These are phyloP conservation scores for Tolypocladium endophyticum DNA, from an alignment of 2,329 filamentous ascomycete genomes.

Conservation along the genomic window DNA sequence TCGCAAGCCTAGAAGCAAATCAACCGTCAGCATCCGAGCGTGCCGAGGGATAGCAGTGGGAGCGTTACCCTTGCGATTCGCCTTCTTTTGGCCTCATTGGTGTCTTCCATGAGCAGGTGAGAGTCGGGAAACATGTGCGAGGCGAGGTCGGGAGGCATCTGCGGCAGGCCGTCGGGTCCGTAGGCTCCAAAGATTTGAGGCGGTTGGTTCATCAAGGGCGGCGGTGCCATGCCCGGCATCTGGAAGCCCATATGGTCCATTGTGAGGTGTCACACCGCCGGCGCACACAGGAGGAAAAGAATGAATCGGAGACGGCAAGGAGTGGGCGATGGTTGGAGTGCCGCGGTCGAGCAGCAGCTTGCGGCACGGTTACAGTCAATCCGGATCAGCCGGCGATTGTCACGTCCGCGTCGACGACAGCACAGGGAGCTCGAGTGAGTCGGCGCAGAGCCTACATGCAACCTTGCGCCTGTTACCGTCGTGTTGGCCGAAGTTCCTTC, in stretches of 20 bases:
- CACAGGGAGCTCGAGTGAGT: not conserved
- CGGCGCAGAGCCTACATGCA: not conserved
- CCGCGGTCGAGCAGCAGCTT: not conserved
- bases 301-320: not conserved
- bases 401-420: not conserved
- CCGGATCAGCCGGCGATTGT: not conserved
- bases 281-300: not conserved
- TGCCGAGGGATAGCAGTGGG: not conserved
- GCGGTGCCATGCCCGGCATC: constrained; percentile 43
- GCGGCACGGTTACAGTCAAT: not conserved
- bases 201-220: constrained; percentile 54
- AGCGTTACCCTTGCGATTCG: constrained; percentile 71
- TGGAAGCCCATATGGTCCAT: constrained; percentile 46
- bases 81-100: constrained; percentile 76
- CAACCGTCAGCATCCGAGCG: constrained; percentile 1
- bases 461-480: not conserved
- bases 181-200: constrained; percentile 61
- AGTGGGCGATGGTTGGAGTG: not conserved
- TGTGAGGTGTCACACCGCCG: constrained; percentile 1
- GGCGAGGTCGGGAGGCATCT: constrained; percentile 45
- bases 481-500: not conserved
- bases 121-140: constrained; percentile 52
- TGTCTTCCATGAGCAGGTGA: constrained; percentile 47
- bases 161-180: constrained; percentile 46
- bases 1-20: constrained; percentile 61